These are phyloP conservation scores for Suhomyces yuchorum DNA, from an alignment of 1,139 yeast species.

Conservation along the genomic window DNA sequence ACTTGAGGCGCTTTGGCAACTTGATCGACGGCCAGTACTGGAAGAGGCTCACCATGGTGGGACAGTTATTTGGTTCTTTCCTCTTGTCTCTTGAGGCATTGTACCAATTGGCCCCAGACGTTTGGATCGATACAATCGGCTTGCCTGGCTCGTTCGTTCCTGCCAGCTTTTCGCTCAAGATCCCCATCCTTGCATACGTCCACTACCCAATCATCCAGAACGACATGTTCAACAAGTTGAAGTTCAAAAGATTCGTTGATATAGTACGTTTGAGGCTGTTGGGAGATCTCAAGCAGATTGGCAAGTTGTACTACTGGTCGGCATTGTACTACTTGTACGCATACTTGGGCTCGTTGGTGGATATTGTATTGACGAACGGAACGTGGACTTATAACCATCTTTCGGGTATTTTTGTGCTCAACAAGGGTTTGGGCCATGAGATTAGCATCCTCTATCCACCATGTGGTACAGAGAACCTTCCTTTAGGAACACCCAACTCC, in stretches of 20 bases:
- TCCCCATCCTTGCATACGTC: constrained; percentile 84
- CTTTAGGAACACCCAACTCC: constrained; percentile 14
- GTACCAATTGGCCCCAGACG: constrained; percentile 71
- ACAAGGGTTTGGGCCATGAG: constrained; percentile 23
- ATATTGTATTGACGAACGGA: constrained; percentile 75
- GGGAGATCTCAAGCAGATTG: constrained; percentile 6
- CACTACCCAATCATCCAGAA: constrained; percentile 91
- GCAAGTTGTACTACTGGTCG: constrained; percentile 62
- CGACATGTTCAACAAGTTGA: constrained; percentile 75
- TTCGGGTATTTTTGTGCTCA: constrained; percentile 55
- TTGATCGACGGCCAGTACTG: constrained; percentile 73
- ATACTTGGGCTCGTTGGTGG: constrained; percentile 65
- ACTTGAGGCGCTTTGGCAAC: constrained; percentile 56
- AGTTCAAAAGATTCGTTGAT: constrained; percentile 28
- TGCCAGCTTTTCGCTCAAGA: constrained; percentile 52
- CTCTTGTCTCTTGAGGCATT: constrained; percentile 73
- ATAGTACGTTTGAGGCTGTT: constrained; percentile 1
- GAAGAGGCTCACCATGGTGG: constrained; percentile 78
- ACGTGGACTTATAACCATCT: constrained; percentile 90
- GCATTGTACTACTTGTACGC: constrained; percentile 61
- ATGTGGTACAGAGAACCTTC: constrained; percentile 65
- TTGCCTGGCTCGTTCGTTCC: constrained; percentile 80
- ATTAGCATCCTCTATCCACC: constrained; percentile 78
- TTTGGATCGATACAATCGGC: constrained; percentile 95
- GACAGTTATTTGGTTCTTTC: constrained; percentile 84